phyloP scores from a whole-genome alignment of 2,329 filamentous ascomycete genomes.

The Penicillium crustosum region DNA sequence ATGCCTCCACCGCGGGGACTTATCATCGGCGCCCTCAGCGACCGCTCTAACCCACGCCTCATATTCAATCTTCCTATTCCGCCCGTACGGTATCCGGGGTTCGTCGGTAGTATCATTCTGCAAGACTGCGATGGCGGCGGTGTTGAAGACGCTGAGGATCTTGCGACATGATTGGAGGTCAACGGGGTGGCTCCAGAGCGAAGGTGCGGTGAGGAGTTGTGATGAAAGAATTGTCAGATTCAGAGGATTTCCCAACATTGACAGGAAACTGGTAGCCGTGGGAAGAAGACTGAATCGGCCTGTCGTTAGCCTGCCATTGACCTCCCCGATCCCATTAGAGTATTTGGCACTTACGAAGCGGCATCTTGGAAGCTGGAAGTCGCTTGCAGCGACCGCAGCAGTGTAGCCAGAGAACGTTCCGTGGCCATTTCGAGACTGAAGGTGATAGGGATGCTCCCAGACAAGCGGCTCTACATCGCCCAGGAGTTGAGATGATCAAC shows the following conservation, averaged over 20 bases:
- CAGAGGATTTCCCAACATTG: slow-evolving; percentile 58
- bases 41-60: slow-evolving; percentile 61
- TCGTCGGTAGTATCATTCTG: slow-evolving; percentile 47
- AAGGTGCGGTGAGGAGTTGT: slow-evolving; percentile 59
- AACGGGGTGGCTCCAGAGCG: slow-evolving; percentile 58
- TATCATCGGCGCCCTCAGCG: slow-evolving; percentile 60
- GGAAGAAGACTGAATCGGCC: slow-evolving; percentile 50
- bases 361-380: slow-evolving; percentile 60
- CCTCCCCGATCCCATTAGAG: slow-evolving; percentile 4
- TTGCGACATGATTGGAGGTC: slow-evolving; percentile 56
- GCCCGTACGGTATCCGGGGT: slow-evolving; percentile 34
- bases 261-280: slow-evolving; percentile 48
- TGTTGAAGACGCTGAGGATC: slow-evolving; percentile 62
- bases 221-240: slow-evolving; percentile 62
- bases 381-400: slow-evolving; percentile 61
- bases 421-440: slow-evolving; percentile 50
- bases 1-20: slow-evolving; percentile 75
- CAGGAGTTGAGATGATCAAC: slow-evolving; percentile 13
- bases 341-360: slow-evolving; percentile 48
- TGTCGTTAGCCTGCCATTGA: slow-evolving; percentile 17
- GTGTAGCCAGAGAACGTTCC: slow-evolving; percentile 60
- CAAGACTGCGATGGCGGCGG: slow-evolving; percentile 56
- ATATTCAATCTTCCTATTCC: slow-evolving; percentile 53
- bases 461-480: slow-evolving; percentile 20
- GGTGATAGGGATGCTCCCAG: slow-evolving; percentile 9